A percentile compares a stretch with the other conserved stretches of the same genome.
Conservation (phyloP, 1,284 basidiomycete genomes). For the Boletellus sp. region DNA sequence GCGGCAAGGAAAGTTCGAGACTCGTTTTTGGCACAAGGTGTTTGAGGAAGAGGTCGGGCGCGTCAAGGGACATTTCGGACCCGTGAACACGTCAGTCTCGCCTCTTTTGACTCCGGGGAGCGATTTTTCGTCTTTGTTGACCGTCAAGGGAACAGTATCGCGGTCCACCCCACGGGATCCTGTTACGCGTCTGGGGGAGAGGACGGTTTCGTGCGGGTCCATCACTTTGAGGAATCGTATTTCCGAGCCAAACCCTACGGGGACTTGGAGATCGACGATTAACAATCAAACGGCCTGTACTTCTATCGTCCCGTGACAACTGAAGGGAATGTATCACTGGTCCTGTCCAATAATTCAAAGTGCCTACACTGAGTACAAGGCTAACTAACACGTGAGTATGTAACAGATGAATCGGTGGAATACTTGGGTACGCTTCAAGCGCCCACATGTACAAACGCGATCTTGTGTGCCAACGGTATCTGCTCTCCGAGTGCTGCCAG, state of each 20-base stretch:
- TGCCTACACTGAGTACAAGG: no score
- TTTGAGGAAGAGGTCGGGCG: constrained; percentile 98
- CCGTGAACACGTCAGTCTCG: constrained; percentile 86
- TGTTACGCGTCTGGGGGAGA: constrained; percentile 94
- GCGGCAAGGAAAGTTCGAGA: constrained; percentile 97
- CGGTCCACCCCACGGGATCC: constrained; percentile 87
- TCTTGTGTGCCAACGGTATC: constrained; percentile 22
- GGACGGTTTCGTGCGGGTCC: constrained; percentile 92
- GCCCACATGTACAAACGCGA: constrained; percentile 29
- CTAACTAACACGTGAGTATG: background rate
- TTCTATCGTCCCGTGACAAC: no score
- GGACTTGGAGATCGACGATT: constrained; percentile 68
- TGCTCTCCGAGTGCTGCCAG: constrained; percentile 9
- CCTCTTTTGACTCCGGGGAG: no score
- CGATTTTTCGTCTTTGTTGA: background rate
- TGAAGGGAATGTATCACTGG: background rate
- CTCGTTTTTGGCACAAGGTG: constrained; percentile 97
- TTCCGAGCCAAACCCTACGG: constrained; percentile 89
- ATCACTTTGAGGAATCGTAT: constrained; percentile 90
- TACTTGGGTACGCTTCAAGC: constrained; percentile 8
- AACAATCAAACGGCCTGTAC: background rate
- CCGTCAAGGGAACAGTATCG: constrained; percentile 55
- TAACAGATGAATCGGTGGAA: background rate
- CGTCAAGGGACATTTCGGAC: constrained; percentile 96
- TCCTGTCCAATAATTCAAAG: background rate